Evolutionary conservation across 345 rosid species (phyloP).

Genomic region (Moringa oleifera): DNA sequence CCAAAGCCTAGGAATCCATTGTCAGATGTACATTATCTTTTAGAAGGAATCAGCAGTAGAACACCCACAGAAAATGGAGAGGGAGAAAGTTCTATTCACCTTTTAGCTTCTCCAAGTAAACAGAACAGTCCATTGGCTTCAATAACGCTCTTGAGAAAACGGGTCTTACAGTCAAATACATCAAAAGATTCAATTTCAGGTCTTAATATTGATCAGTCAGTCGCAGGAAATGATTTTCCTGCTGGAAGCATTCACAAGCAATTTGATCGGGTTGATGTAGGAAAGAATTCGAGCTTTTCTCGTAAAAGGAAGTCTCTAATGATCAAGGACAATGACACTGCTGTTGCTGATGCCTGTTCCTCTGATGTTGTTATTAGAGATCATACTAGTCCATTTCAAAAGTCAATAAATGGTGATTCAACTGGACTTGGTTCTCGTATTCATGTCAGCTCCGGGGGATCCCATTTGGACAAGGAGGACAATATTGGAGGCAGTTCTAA

Average conservation of each 20-base stretch:
- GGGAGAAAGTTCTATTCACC: constrained; percentile 25
- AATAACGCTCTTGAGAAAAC: constrained; percentile 31
- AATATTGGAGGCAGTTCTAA: constrained; percentile 9
- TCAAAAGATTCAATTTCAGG: constrained; percentile 44
- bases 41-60: constrained; percentile 28
- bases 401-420: constrained; percentile 21
- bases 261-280: constrained; percentile 30
- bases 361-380: constrained; percentile 20
- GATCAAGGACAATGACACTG: constrained; percentile 29
- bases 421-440: constrained; percentile 20
- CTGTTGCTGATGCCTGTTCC: constrained; percentile 19
- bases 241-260: constrained; percentile 14
- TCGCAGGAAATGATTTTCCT: constrained; percentile 21
- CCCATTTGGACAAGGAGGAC: constrained; percentile 21
- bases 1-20: constrained; percentile 42
- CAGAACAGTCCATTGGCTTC: constrained; percentile 43
- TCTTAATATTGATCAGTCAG: constrained; percentile 28
- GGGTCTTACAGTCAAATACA: constrained; percentile 24
- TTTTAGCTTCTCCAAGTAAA: constrained; percentile 40
- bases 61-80: constrained; percentile 29
- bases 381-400: constrained; percentile 22
- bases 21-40: constrained; percentile 46
- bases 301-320: constrained; percentile 19
- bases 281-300: constrained; percentile 24
- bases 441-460: constrained; percentile 23